These are phyloP conservation scores for Phyllosticta citrichinensis DNA, from an alignment of 2,329 filamentous ascomycete genomes.

Conservation along the genomic window DNA sequence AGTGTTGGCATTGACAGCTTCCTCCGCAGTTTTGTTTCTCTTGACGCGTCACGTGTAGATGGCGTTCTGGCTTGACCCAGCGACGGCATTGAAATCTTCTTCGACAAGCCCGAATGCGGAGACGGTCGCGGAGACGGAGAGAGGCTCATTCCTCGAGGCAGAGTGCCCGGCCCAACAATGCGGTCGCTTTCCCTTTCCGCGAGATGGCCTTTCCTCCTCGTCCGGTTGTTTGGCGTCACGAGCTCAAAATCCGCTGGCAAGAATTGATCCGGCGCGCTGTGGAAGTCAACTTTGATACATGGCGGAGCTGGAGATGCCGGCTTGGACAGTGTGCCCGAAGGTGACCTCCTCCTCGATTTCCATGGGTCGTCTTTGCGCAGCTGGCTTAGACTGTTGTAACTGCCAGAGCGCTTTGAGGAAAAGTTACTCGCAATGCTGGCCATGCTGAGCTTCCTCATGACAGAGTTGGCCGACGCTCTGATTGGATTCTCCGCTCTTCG, in stretches of 20 bases:
- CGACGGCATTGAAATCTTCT: constrained; percentile 6
- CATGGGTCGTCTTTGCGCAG: constrained; percentile 26
- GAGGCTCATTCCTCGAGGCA: constrained; percentile 5
- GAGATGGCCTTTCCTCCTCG: background rate
- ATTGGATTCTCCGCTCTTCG: constrained; percentile 62
- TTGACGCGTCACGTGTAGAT: background rate
- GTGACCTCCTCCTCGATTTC: constrained; percentile 20
- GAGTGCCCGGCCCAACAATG: constrained; percentile 1
- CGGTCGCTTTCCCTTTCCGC: constrained; percentile 1
- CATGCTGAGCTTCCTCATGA: constrained; percentile 82
- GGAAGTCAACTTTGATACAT: constrained; percentile 31
- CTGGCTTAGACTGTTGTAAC: constrained; percentile 37
- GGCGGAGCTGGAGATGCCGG: constrained; percentile 8
- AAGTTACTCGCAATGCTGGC: constrained; percentile 71
- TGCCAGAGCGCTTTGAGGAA: constrained; percentile 58
- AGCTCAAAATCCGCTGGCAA: constrained; percentile 40
- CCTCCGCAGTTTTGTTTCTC: background rate
- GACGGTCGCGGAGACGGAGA: constrained; percentile 3
- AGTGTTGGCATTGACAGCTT: background rate
- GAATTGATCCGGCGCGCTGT: constrained; percentile 38
- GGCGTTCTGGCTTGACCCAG: background rate
- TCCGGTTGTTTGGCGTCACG: background rate
- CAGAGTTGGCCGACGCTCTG: constrained; percentile 67
- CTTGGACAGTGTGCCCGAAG: constrained; percentile 14
- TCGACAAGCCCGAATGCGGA: background rate